Evolutionary conservation across 2,329 filamentous ascomycete species (phyloP).

Genomic region (Colletotrichum australisinense): DNA sequence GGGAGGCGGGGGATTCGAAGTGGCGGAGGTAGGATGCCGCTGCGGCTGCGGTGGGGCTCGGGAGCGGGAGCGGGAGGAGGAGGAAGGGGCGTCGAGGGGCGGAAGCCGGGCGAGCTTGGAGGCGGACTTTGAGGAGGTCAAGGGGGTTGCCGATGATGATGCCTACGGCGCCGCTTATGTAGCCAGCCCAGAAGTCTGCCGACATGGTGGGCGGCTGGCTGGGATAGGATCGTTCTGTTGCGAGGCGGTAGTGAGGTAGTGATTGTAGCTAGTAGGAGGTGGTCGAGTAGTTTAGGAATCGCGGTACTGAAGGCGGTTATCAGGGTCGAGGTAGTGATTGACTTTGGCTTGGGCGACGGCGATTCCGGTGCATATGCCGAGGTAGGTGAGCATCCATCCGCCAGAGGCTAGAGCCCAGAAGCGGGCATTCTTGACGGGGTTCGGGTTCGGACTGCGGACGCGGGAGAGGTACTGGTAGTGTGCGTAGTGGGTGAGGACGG

Average conservation of each 20-base stretch:
- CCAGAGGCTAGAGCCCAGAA: slow-evolving; percentile 36
- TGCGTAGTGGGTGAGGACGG: slow-evolving; percentile 29
- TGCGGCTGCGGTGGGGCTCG: slow-evolving; percentile 31
- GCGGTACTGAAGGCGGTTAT: slow-evolving; percentile 22
- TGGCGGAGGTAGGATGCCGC: slow-evolving; percentile 43
- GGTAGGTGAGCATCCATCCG: slow-evolving; percentile 37
- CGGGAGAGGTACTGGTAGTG: slow-evolving; percentile 37
- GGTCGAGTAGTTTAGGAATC: neutral
- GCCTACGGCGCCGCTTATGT: slow-evolving; percentile 85
- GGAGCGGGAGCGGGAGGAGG: slow-evolving; percentile 8
- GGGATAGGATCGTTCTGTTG: neutral
- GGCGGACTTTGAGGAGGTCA: slow-evolving; percentile 75
- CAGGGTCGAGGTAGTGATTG: slow-evolving; percentile 32
- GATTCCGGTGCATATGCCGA: slow-evolving; percentile 31
- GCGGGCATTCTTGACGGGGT: slow-evolving; percentile 36
- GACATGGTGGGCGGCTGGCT: slow-evolving; percentile 67
- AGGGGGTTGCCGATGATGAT: slow-evolving; percentile 51
- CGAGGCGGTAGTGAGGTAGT: no score
- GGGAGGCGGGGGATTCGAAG: slow-evolving; percentile 49
- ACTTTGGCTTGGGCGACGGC: slow-evolving; percentile 33
- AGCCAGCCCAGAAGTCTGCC: slow-evolving; percentile 94
- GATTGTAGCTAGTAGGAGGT: no score
- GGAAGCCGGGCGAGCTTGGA: slow-evolving; percentile 69
- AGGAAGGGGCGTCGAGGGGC: slow-evolving; percentile 5
- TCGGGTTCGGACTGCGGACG: slow-evolving; percentile 30